Evolutionary conservation across 257 asterid species (phyloP), one percentile per base, ranked within the genome.

Genomic region (Solanum sitiens): DNA sequence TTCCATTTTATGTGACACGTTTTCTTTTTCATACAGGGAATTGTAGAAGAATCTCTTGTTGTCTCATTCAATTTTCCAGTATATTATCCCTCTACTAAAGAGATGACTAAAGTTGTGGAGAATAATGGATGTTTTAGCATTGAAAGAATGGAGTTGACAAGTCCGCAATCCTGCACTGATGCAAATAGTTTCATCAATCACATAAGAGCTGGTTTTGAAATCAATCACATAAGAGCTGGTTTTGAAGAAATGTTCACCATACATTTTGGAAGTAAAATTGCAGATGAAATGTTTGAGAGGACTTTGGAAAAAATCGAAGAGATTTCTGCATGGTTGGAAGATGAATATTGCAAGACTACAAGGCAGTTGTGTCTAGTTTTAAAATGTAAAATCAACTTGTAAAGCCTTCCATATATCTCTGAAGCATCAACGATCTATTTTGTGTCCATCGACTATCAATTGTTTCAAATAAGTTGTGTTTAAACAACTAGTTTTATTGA

Each of bases 241-340:
- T n/a, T n/a, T n/a, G n/a, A n/a, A n/a, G 82, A 42, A 73, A 11
- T 90, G 16, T 87, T 88, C n/a, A 45, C 44, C 5, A 32, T 80
- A 4, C 86, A 89, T 14, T 91, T 90, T 42, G 91, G 93, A 65
- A 42, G 61, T 12, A 40, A 20, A 2, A 84, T 79, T 9, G 70
- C 42, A 40, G 86, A 90, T 2, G 87, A 87, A 50, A 84, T 90
- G n/a, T n/a, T n/a, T n/a, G n/a, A n/a, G n/a, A n/a, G n/a, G n/a
- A n/a, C n/a, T n/a, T n/a, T n/a, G n/a, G n/a, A n/a, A n/a, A n/a
- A n/a, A n/a, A n/a, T n/a, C n/a, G n/a, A n/a, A n/a, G n/a, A n/a
- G n/a, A n/a, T n/a, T n/a, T n/a, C n/a, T n/a, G n/a, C n/a, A n/a
- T n/a, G n/a, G n/a, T n/a, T n/a, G n/a, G n/a, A n/a, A n/a, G n/a